A percentile compares a stretch with the other conserved stretches of the same genome.
These are phyloP conservation scores for Mychonastes homosphaera DNA, from an alignment of 139 green algal species.

Conservation along the genomic window DNA sequence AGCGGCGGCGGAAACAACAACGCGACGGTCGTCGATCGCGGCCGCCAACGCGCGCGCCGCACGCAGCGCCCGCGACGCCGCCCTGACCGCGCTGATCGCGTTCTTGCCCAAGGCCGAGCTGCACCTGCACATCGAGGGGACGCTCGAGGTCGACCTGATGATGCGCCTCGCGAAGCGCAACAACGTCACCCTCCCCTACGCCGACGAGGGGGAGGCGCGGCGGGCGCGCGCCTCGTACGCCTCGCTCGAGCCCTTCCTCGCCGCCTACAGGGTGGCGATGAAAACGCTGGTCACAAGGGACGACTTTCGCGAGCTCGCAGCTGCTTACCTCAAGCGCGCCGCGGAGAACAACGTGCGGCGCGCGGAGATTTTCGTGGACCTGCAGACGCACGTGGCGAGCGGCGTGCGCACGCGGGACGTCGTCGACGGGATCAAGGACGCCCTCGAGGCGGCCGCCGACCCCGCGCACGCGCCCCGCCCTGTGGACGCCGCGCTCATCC, in stretches of 20 bases:
- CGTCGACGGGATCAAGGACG: conserved; percentile 8
- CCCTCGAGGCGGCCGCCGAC: conserved; percentile 1
- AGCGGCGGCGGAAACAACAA: no score
- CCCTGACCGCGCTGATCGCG: conserved; percentile 16
- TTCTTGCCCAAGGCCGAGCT: conserved; percentile 37
- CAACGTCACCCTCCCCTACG: conserved; percentile 22
- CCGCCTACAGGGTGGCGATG: conserved; percentile 6
- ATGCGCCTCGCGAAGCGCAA: conserved; percentile 33
- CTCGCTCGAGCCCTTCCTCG: not conserved
- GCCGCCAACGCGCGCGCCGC: no score
- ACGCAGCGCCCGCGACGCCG: no score
- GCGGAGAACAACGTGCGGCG: conserved; percentile 29
- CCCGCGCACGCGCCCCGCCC: conserved; percentile 13
- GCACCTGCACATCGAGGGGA: conserved; percentile 45
- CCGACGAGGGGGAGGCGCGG: conserved; percentile 12
- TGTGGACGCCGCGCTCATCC: conserved; percentile 26
- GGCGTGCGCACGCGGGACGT: conserved; percentile 7
- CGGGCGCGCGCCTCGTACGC: not conserved
- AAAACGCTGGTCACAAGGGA: conserved; percentile 18
- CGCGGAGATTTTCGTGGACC: conserved; percentile 50
- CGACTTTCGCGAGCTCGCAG: conserved; percentile 35
- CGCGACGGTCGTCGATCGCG: no score
- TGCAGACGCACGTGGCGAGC: conserved; percentile 30
- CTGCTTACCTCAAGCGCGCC: conserved; percentile 27
- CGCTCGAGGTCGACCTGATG: conserved; percentile 42